Evolutionary conservation across 805 yeast species (phyloP).

Genomic region (Kluyveromyces nonfermentans): DNA sequence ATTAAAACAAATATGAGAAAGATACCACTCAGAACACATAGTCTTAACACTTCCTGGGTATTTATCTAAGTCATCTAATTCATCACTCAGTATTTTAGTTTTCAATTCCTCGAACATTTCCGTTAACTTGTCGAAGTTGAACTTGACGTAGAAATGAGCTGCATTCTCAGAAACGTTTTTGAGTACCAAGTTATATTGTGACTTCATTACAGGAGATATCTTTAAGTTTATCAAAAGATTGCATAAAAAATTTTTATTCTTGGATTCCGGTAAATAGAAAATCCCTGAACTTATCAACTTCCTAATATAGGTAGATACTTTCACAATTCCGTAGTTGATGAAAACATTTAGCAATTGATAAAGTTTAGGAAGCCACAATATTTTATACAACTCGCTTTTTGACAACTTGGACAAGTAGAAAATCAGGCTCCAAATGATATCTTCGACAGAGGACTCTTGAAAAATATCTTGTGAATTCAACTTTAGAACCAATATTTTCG

Average conservation of each 20-base stretch:
- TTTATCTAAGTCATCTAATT: slow-evolving; percentile 11
- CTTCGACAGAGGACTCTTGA: slow-evolving; percentile 30
- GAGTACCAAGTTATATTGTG: slow-evolving; percentile 47
- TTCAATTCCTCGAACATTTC: slow-evolving; percentile 28
- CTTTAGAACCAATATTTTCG: slow-evolving; percentile 21
- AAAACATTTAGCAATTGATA: slow-evolving; percentile 38
- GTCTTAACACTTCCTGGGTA: slow-evolving; percentile 37
- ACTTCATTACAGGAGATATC: slow-evolving; percentile 36
- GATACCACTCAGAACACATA: slow-evolving; percentile 40
- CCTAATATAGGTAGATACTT: slow-evolving; percentile 54
- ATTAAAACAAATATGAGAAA: slow-evolving; percentile 33
- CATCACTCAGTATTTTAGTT: slow-evolving; percentile 14
- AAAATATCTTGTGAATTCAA: slow-evolving; percentile 21
- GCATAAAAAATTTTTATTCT: slow-evolving; percentile 46
- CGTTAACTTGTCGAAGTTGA: slow-evolving; percentile 25
- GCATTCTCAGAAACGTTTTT: slow-evolving; percentile 40
- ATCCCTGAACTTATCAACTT: slow-evolving; percentile 80
- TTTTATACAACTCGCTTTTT: slow-evolving; percentile 17
- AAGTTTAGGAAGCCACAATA: slow-evolving; percentile 26
- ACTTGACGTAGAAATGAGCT: slow-evolving; percentile 25
- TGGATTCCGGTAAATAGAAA: slow-evolving; percentile 48
- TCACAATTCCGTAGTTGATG: slow-evolving; percentile 35
- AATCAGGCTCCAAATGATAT: slow-evolving; percentile 28
- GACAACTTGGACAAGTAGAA: slow-evolving; percentile 30
- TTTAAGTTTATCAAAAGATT: slow-evolving; percentile 51